Conservation (phyloP, 116 monocot species). For the Cymodocea nodosa region DNA sequence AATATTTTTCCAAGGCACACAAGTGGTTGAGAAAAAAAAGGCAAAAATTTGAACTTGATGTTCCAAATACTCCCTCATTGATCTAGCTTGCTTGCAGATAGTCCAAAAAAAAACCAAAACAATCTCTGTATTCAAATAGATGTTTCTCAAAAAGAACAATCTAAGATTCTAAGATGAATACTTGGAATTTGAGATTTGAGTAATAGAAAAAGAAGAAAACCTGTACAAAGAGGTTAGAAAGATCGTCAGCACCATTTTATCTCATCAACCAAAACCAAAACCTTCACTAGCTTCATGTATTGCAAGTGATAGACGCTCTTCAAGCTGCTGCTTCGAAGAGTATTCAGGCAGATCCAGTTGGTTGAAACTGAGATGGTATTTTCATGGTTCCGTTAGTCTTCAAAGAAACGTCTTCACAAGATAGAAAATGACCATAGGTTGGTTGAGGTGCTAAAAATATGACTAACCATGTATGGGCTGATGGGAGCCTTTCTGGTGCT, state of each 20-base stretch:
- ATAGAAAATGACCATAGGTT: background rate
- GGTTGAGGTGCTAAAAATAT: background rate
- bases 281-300: slow-evolving; percentile 67
- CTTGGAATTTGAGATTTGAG: no score
- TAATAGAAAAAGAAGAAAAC: background rate
- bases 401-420: background rate
- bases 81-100: background rate
- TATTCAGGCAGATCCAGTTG: slow-evolving; percentile 97
- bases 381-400: background rate
- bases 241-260: background rate
- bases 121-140: background rate
- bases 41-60: background rate
- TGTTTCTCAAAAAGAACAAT: background rate
- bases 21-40: background rate
- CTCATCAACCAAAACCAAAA: slow-evolving; percentile 54
- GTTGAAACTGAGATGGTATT: slow-evolving; percentile 65
- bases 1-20: background rate
- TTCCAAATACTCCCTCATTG: background rate
- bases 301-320: slow-evolving; percentile 47
- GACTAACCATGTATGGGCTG: slow-evolving; percentile 88
- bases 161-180: background rate
- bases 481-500: slow-evolving; percentile 70
- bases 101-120: background rate
- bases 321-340: slow-evolving; percentile 70
- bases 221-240: slow-evolving; percentile 3